Evolutionary conservation across 495 filamentous ascomycete species (phyloP).

Genomic region (Pyrenula massariospora): DNA sequence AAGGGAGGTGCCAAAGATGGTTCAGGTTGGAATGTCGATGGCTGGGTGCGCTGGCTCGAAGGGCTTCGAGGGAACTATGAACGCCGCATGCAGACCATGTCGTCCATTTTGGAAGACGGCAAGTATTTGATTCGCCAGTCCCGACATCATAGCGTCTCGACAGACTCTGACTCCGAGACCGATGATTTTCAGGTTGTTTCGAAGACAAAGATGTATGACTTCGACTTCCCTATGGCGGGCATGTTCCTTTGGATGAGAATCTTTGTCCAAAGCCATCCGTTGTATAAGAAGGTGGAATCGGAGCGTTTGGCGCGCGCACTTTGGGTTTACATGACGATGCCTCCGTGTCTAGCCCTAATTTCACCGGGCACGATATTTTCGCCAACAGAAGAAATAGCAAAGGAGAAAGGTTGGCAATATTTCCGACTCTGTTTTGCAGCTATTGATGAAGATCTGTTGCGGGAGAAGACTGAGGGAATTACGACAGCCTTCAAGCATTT

Average conservation of each 20-base stretch:
- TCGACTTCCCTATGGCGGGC: constrained; percentile 70
- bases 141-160: constrained; percentile 19
- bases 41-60: constrained; percentile 83
- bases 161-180: constrained; percentile 19
- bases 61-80: constrained; percentile 75
- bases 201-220: constrained; percentile 58
- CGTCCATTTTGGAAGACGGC: constrained; percentile 51
- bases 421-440: constrained; percentile 82
- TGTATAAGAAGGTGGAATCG: constrained; percentile 33
- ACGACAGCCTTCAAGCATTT: constrained; percentile 58
- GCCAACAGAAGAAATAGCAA: constrained; percentile 42
- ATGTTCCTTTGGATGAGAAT: constrained; percentile 86
- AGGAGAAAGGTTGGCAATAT: constrained; percentile 47
- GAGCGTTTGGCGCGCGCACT: constrained; percentile 44
- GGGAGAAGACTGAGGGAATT: constrained; percentile 44
- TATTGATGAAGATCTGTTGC: constrained; percentile 56
- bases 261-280: constrained; percentile 57
- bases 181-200: constrained; percentile 59
- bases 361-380: constrained; percentile 61
- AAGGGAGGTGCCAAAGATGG: constrained; percentile 27
- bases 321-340: constrained; percentile 60
- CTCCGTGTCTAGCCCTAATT: constrained; percentile 54
- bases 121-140: constrained; percentile 43
- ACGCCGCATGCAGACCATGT: constrained; percentile 69
- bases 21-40: constrained; percentile 65